Evolutionary conservation across 2,329 filamentous ascomycete species (phyloP).

Genomic region (Sclerotinia borealis): DNA sequence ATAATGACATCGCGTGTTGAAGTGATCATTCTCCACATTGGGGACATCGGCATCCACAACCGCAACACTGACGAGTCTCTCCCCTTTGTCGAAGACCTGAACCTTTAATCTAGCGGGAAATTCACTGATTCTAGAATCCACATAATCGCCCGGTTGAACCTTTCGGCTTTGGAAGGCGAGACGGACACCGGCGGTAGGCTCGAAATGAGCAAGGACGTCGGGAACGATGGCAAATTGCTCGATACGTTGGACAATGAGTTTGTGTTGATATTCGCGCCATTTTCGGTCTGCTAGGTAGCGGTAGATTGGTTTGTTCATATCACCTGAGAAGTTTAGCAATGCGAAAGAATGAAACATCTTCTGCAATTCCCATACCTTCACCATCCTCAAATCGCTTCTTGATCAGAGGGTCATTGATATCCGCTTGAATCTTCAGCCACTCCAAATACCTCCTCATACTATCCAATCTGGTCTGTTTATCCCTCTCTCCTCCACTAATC

Average conservation of each 20-base stretch:
- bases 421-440: conserved; percentile 77
- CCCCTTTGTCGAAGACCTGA: conserved; percentile 76
- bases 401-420: conserved; percentile 90
- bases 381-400: conserved; percentile 95
- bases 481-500: conserved; percentile 53
- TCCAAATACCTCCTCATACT: conserved; percentile 70
- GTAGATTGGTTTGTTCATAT: conserved; percentile 96
- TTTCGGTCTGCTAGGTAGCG: conserved; percentile 79
- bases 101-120: conserved; percentile 68
- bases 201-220: conserved; percentile 75
- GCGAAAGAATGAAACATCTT: not conserved
- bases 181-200: conserved; percentile 72
- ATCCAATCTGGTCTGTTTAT: conserved; percentile 60
- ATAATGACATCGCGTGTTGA: conserved; percentile 79
- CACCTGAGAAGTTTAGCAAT: conserved; percentile 49
- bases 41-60: conserved; percentile 91
- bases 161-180: conserved; percentile 69
- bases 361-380: conserved; percentile 52
- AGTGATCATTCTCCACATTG: conserved; percentile 65
- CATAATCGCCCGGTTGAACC: conserved; percentile 69
- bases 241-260: conserved; percentile 78
- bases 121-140: conserved; percentile 70
- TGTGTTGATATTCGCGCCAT: conserved; percentile 79
- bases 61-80: conserved; percentile 76
- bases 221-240: conserved; percentile 81